phyloP scores from a whole-genome alignment of 352 stramenopile genomes.

The Globisporangium takayamanum region DNA sequence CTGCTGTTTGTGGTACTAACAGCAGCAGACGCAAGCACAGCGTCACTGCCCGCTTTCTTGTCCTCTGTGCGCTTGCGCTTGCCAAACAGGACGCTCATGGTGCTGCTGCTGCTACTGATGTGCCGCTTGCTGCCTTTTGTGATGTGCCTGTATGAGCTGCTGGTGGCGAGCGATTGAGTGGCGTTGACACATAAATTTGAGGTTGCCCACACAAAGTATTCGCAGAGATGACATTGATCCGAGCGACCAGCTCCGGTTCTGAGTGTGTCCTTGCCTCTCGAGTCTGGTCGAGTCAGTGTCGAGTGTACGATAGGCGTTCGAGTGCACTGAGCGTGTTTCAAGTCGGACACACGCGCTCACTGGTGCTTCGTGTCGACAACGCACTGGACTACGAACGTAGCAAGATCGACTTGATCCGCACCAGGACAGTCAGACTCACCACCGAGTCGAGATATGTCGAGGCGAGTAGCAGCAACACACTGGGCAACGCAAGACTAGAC shows the following conservation, averaged over 20 bases:
- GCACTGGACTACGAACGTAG: too few relatives aligned
- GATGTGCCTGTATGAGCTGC: background rate
- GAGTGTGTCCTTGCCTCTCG: background rate
- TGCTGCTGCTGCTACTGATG: background rate
- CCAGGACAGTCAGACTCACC: background rate
- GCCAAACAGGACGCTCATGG: constrained; percentile 76
- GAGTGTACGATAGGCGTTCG: background rate
- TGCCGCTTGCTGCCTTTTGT: background rate
- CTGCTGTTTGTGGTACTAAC: constrained; percentile 1
- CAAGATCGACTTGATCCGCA: too few relatives aligned
- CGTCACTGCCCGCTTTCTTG: constrained; percentile 1
- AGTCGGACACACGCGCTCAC: too few relatives aligned
- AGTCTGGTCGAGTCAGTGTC: too few relatives aligned
- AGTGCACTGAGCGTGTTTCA: background rate
- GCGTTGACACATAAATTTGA: too few relatives aligned
- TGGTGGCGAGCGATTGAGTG: too few relatives aligned
- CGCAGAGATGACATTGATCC: constrained; percentile 5
- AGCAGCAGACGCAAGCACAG: background rate
- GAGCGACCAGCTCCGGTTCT: constrained; percentile 8
- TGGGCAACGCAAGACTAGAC: too few relatives aligned
- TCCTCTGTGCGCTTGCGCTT: constrained; percentile 49
- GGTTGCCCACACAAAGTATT: too few relatives aligned
- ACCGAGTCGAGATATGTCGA: background rate
- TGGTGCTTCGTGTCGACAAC: too few relatives aligned
- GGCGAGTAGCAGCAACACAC: too few relatives aligned